phyloP scores from a whole-genome alignment of 1,284 basidiomycete genomes.

The Butyriboletus appendiculatus region DNA sequence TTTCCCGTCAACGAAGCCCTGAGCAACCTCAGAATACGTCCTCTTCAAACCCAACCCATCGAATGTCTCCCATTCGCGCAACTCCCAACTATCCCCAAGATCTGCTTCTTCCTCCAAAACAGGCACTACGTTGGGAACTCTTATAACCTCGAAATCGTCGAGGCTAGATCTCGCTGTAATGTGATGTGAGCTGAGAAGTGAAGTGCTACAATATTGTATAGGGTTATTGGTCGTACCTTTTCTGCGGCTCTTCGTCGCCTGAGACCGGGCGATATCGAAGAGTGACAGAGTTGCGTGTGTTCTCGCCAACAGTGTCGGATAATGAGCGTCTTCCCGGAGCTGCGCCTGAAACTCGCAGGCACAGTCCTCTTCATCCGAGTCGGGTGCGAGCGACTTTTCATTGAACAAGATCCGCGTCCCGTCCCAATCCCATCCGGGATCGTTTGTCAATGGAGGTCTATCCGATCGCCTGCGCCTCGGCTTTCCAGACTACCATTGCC shows the following conservation, averaged over 20 bases:
- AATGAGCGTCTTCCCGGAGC: conserved; percentile 2
- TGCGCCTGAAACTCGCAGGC: neutral
- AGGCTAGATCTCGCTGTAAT: conserved; percentile 11
- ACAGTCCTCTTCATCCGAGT: neutral
- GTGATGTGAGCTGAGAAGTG: neutral
- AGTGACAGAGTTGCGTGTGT: conserved; percentile 14
- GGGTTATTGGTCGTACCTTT: conserved; percentile 15
- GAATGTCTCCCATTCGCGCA: conserved; percentile 27
- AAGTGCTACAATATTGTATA: neutral
- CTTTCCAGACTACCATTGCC: conserved; percentile 13
- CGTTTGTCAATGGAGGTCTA: conserved; percentile 19
- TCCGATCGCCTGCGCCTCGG: conserved; percentile 15
- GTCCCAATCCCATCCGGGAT: conserved; percentile 30
- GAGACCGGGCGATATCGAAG: conserved; percentile 19
- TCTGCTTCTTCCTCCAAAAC: conserved; percentile 9
- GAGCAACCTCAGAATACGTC: conserved; percentile 29
- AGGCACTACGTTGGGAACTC: conserved; percentile 21
- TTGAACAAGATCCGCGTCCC: conserved; percentile 11
- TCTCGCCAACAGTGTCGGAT: neutral
- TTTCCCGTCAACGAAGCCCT: conserved; percentile 1
- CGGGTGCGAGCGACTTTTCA: neutral
- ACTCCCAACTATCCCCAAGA: conserved; percentile 7
- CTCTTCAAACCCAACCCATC: conserved; percentile 13
- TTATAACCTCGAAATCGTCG: conserved; percentile 27
- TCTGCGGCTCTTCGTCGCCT: neutral